Percentiles rank a stretch among this genome's conserved stretches.
Evolutionary conservation across 306 rosid genomes (phyloP).

Genomic region (Vigna angularis): DNA sequence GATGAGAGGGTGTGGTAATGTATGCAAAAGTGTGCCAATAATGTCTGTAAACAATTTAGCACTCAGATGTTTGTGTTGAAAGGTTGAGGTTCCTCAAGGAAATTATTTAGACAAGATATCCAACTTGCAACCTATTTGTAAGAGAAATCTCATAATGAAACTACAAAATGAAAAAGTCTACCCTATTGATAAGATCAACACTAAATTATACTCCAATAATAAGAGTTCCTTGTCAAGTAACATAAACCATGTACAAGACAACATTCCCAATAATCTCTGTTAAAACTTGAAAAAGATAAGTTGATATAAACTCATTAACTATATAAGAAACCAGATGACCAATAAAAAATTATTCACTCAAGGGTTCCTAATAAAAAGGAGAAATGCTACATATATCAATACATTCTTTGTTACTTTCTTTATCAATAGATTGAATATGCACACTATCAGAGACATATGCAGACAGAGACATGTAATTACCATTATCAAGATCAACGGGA

Average conservation of each 20-base stretch:
- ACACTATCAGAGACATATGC: too few species aligned
- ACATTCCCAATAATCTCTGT: not conserved
- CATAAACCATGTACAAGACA: not conserved
- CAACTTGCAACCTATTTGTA: constrained; percentile 5
- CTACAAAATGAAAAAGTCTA: not conserved
- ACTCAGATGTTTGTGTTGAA: too few species aligned
- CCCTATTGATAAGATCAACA: not conserved
- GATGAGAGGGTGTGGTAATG: not conserved
- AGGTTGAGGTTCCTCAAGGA: too few species aligned
- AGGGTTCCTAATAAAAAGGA: not conserved
- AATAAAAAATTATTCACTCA: not conserved
- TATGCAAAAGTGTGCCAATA: not conserved
- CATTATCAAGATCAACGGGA: constrained; percentile 57
- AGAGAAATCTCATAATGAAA: not conserved
- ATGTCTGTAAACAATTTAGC: not conserved
- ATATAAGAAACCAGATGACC: not conserved
- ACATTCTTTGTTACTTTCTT: not conserved
- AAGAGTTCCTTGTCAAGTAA: too few species aligned
- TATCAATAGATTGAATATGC: too few species aligned
- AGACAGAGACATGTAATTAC: not conserved
- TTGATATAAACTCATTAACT: not conserved
- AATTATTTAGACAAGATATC: not conserved
- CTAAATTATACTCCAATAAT: not conserved
- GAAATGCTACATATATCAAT: not conserved
- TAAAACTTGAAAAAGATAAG: not conserved